Evolutionary conservation across 768 basidiomycete species (phyloP).

Genomic region (Thelephora ganbajun): DNA sequence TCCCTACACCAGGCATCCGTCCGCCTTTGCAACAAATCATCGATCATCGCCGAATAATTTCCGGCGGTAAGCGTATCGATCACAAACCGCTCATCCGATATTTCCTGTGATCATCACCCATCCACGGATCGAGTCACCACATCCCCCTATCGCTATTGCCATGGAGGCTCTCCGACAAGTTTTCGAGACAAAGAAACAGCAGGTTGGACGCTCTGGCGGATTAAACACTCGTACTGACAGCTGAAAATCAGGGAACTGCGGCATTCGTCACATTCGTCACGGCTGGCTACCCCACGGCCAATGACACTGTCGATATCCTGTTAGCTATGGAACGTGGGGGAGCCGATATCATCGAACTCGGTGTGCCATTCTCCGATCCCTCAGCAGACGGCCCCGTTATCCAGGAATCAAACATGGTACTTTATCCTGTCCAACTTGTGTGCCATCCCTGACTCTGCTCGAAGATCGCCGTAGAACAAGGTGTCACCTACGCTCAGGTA

Average conservation of each 20-base stretch:
- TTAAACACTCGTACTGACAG: constrained; percentile 1
- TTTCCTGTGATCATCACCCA: no score
- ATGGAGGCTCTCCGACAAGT: constrained; percentile 66
- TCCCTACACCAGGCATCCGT: no score
- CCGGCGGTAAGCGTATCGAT: no score
- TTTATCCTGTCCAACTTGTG: constrained; percentile 4
- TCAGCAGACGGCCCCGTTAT: constrained; percentile 92
- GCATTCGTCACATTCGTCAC: constrained; percentile 85
- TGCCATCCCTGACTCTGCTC: constrained; percentile 1
- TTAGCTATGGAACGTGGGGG: constrained; percentile 91
- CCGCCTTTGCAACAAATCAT: no score
- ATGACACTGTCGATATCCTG: constrained; percentile 77
- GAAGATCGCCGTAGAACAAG: constrained; percentile 75
- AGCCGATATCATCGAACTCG: constrained; percentile 89
- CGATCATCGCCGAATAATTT: no score
- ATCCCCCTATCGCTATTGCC: background rate
- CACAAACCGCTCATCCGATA: no score
- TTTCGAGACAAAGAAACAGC: constrained; percentile 48
- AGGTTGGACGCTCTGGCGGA: constrained; percentile 23
- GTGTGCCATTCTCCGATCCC: constrained; percentile 92
- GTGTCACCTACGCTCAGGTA: constrained; percentile 63
- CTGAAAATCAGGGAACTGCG: constrained; percentile 30
- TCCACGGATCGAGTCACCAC: no score
- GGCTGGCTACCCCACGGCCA: constrained; percentile 72
- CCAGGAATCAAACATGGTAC: constrained; percentile 85